These are phyloP conservation scores for Aspergillus floridensis DNA, from an alignment of 2,329 filamentous ascomycete genomes.

Conservation along the genomic window DNA sequence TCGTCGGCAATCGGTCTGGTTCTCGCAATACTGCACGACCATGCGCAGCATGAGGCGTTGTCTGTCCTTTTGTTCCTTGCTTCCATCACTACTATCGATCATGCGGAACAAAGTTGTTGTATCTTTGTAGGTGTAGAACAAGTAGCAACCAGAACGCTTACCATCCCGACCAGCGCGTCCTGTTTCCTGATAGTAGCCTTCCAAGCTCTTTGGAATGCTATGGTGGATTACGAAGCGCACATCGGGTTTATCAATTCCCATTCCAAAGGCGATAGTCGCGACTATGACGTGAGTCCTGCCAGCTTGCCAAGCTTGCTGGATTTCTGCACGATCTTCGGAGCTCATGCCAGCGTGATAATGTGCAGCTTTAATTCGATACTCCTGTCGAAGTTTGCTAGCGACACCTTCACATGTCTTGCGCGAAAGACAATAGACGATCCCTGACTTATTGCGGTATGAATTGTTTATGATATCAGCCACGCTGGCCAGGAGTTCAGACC, in stretches of 20 bases:
- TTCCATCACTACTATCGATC: constrained; percentile 79
- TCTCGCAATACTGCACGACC: constrained; percentile 86
- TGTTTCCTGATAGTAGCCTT: constrained; percentile 98
- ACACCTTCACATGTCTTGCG: constrained; percentile 78
- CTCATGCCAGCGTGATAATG: constrained; percentile 85
- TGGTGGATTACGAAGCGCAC: constrained; percentile 96
- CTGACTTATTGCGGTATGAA: constrained; percentile 69
- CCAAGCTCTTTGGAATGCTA: constrained; percentile 86
- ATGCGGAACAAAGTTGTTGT: constrained; percentile 70
- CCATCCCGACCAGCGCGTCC: constrained; percentile 92
- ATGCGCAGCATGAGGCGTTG: constrained; percentile 81
- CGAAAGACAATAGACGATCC: constrained; percentile 92
- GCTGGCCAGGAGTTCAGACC: constrained; percentile 51
- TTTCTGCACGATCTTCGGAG: constrained; percentile 62
- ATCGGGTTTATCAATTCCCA: constrained; percentile 99
- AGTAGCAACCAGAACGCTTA: constrained; percentile 78
- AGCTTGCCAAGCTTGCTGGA: constrained; percentile 80
- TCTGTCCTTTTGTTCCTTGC: constrained; percentile 73
- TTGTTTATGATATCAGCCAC: constrained; percentile 63
- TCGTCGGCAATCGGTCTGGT: constrained; percentile 79
- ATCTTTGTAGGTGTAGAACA: constrained; percentile 83
- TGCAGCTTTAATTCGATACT: constrained; percentile 66
- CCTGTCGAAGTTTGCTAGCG: constrained; percentile 62
- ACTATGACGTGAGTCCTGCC: constrained; percentile 84
- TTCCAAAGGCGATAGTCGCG: constrained; percentile 96